These are phyloP conservation scores for Trypanosoma brucei DNA, from an alignment of 208 protist genomes.

Conservation along the genomic window DNA sequence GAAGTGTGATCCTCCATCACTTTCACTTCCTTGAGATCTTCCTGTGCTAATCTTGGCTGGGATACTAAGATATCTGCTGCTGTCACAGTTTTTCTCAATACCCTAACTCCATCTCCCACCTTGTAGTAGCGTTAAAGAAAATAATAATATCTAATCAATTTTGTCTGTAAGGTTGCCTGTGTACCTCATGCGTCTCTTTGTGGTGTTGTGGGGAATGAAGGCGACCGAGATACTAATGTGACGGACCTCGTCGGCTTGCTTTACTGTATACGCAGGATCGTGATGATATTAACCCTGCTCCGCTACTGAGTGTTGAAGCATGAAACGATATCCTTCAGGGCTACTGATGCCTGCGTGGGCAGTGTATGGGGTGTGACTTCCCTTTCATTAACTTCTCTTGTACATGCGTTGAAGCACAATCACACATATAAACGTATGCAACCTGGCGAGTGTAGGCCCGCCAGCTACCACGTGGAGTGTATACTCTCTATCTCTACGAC, in stretches of 20 bases:
- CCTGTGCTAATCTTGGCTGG: too few relatives aligned
- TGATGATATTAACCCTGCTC: conserved; percentile 19
- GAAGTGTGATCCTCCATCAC: too few relatives aligned
- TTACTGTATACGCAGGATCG: neutral
- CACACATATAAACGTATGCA: too few relatives aligned
- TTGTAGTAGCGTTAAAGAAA: neutral
- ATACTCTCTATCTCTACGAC: conserved; percentile 28
- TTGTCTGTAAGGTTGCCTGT: conserved; percentile 19
- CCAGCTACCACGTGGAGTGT: conserved; percentile 43
- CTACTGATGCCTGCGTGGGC: conserved; percentile 9
- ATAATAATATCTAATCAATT: conserved; percentile 2
- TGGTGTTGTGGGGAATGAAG: conserved; percentile 36
- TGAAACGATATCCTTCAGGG: conserved; percentile 28
- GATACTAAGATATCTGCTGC: too few relatives aligned
- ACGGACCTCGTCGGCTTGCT: neutral
- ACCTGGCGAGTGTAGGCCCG: conserved; percentile 6
- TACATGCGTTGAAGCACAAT: neutral
- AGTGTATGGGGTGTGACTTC: neutral
- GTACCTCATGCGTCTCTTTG: conserved; percentile 23
- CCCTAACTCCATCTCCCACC: conserved; percentile 1
- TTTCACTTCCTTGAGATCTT: too few relatives aligned
- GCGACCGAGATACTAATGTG: conserved; percentile 19
- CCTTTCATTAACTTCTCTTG: conserved; percentile 1
- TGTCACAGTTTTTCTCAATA: too few relatives aligned
- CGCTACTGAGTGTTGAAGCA: conserved; percentile 8